phyloP scores from a whole-genome alignment of 768 basidiomycete genomes.

The Pisolithus orientalis region DNA sequence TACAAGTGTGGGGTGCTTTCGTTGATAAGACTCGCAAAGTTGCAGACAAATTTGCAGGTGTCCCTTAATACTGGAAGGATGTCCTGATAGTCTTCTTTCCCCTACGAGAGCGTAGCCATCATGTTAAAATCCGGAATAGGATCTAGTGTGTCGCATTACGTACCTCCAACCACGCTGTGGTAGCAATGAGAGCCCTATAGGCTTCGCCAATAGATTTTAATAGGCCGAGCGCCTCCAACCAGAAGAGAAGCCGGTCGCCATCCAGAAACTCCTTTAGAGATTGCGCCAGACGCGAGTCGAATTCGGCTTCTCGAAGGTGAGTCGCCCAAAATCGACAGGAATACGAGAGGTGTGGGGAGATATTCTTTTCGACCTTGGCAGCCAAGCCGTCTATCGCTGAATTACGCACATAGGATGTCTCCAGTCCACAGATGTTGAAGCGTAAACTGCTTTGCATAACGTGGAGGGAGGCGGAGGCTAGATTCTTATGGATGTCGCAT shows the following conservation, averaged over 20 bases:
- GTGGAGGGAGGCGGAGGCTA: conserved; percentile 5
- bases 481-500: background rate
- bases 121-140: background rate
- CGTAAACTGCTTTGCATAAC: conserved; percentile 2
- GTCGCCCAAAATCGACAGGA: conserved; percentile 19
- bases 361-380: conserved; percentile 9
- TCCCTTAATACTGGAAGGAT: background rate
- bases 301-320: background rate
- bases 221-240: background rate
- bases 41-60: background rate
- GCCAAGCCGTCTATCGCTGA: background rate
- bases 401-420: conserved; percentile 2
- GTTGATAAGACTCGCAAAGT: background rate
- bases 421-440: conserved; percentile 9
- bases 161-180: background rate
- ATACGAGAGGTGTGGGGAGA: conserved; percentile 23
- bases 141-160: background rate
- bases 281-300: background rate
- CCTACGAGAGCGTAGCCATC: background rate
- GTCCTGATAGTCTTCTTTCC: background rate
- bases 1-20: conserved; percentile 3
- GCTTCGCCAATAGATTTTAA: background rate
- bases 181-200: background rate
- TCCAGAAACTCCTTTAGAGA: background rate
- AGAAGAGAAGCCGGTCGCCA: background rate